Conservation (phyloP, 192 early-diverging fungal species). For the Dissophora globulifera region DNA sequence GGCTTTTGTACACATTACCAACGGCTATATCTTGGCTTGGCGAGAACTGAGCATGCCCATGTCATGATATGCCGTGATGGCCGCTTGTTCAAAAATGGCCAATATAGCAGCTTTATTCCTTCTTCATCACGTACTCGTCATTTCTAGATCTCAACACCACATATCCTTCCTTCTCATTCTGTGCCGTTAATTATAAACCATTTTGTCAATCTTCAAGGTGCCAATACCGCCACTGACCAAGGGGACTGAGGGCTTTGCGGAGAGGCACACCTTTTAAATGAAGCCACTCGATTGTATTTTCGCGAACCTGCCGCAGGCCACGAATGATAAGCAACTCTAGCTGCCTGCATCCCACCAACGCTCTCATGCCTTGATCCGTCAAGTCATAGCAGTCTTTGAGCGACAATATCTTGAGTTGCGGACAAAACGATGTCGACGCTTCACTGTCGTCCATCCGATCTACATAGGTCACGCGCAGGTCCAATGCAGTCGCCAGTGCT, state of each 20-base stretch:
- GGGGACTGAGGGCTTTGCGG: conserved; percentile 22
- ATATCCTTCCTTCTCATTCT: neutral
- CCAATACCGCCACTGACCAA: conserved; percentile 47
- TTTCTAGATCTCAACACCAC: no score
- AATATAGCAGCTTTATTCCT: no score
- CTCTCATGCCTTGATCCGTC: conserved; percentile 20
- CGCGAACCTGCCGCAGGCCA: conserved; percentile 29
- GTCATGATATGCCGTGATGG: no score
- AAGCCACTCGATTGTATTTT: conserved; percentile 29
- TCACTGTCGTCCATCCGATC: neutral
- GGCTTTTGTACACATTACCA: no score
- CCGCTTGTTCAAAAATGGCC: no score
- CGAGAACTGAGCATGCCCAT: no score
- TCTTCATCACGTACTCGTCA: no score
- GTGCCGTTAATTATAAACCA: neutral
- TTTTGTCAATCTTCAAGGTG: neutral
- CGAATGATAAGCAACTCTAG: conserved; percentile 31
- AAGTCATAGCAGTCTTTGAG: conserved; percentile 40
- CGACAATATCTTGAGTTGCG: conserved; percentile 11
- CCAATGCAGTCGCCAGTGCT: neutral
- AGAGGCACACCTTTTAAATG: conserved; percentile 44
- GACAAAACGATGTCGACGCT: conserved; percentile 1
- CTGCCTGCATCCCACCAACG: conserved; percentile 26
- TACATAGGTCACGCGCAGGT: neutral
- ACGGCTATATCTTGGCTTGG: no score